Evolutionary conservation across 345 rosid species (phyloP).

Genomic region (Citrus unshiu): DNA sequence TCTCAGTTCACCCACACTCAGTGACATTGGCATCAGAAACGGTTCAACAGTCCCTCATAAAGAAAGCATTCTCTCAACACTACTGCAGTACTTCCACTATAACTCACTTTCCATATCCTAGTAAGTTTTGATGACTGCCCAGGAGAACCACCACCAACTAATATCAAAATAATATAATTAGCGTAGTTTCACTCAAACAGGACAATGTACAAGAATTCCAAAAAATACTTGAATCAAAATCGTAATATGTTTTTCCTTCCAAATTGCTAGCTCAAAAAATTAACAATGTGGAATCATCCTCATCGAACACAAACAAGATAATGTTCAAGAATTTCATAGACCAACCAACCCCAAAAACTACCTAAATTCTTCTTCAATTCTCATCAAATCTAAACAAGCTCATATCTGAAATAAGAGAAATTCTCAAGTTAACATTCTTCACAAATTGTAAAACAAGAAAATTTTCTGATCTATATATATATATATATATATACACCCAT

Average conservation of each 20-base stretch:
- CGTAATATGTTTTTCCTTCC: slow-evolving; percentile 38
- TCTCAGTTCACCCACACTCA: not conserved
- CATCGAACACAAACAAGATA: slow-evolving; percentile 50
- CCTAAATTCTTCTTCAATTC: slow-evolving; percentile 46
- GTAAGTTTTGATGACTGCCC: not conserved
- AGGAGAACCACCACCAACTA: not conserved
- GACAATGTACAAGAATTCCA: not conserved
- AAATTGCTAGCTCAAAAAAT: slow-evolving; percentile 59
- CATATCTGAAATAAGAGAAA: not conserved
- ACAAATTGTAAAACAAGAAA: not conserved
- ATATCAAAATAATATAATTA: not conserved
- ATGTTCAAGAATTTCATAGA: slow-evolving; percentile 30
- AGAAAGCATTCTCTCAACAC: not conserved
- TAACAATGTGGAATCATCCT: slow-evolving; percentile 65
- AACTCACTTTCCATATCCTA: not conserved
- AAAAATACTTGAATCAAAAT: not conserved
- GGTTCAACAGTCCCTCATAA: not conserved
- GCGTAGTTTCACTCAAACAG: not conserved
- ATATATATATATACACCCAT: not conserved
- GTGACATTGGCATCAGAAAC: not conserved
- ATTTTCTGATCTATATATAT: not conserved
- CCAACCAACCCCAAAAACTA: slow-evolving; percentile 48
- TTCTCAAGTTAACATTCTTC: not conserved
- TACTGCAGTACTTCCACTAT: not conserved
- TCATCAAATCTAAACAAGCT: not conserved